Conservation (phyloP, 2,329 filamentous ascomycete species). For the Zarea fungicola region DNA sequence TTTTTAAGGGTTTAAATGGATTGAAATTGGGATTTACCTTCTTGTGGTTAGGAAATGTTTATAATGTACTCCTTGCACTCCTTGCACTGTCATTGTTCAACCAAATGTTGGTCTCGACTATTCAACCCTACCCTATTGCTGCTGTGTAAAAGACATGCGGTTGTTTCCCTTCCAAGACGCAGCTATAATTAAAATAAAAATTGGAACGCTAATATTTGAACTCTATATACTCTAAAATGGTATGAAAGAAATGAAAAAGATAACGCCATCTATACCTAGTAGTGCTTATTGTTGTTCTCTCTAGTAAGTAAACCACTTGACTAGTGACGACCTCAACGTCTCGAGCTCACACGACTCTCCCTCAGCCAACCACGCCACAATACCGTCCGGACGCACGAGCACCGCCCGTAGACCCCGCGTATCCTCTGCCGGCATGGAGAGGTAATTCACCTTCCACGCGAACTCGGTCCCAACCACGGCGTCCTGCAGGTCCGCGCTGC, state of each 20-base stretch:
- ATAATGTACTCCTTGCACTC: too few relatives aligned
- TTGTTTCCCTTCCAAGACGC: too few relatives aligned
- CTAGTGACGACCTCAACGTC: slow-evolving; percentile 8
- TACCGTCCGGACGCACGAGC: slow-evolving; percentile 27
- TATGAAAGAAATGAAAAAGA: neutral
- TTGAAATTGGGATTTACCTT: too few relatives aligned
- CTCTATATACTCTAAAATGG: neutral
- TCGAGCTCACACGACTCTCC: slow-evolving; percentile 15
- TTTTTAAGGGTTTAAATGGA: too few relatives aligned
- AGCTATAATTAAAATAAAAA: neutral
- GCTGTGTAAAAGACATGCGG: too few relatives aligned
- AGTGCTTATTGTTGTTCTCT: neutral
- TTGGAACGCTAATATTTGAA: neutral
- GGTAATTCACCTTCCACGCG: slow-evolving; percentile 18
- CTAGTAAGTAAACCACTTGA: slow-evolving; percentile 8
- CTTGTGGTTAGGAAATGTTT: too few relatives aligned
- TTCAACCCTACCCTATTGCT: too few relatives aligned
- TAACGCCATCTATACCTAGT: neutral
- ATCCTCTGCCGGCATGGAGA: slow-evolving; percentile 18
- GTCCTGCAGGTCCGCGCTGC: slow-evolving; percentile 14
- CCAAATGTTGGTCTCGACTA: too few relatives aligned
- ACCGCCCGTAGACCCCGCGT: slow-evolving; percentile 22
- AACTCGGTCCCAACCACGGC: slow-evolving; percentile 9
- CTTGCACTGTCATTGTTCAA: too few relatives aligned
- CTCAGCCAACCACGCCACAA: slow-evolving; percentile 28